These are phyloP conservation scores for Citrus australasica DNA, from an alignment of 345 rosid species.

Conservation along the genomic window DNA sequence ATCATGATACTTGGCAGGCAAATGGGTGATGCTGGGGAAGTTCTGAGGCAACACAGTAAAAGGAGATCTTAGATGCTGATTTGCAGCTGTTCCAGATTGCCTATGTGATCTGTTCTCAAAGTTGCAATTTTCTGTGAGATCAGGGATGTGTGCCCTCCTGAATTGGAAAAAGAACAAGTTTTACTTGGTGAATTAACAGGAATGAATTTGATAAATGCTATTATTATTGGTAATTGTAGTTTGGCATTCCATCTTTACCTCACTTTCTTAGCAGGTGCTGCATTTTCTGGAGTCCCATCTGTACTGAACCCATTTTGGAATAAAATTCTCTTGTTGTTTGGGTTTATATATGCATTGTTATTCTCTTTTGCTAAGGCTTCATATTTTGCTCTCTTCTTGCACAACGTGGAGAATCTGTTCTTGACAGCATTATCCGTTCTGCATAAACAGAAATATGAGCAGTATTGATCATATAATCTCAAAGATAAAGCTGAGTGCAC, in stretches of 20 bases:
- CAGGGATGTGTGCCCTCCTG: slow-evolving; percentile 72
- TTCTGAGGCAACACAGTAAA: slow-evolving; percentile 56
- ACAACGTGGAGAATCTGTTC: slow-evolving; percentile 91
- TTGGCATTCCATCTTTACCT: slow-evolving; percentile 36
- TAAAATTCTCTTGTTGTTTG: slow-evolving; percentile 69
- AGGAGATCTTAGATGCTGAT: slow-evolving; percentile 61
- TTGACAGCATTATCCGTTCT: slow-evolving; percentile 99
- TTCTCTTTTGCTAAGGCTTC: slow-evolving; percentile 91
- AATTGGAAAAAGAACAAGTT: slow-evolving; percentile 8
- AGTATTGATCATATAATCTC: not conserved
- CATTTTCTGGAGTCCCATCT: slow-evolving; percentile 39
- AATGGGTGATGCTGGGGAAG: slow-evolving; percentile 27
- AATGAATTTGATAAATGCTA: not conserved
- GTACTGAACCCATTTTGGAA: slow-evolving; percentile 35
- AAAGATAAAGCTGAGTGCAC: not conserved
- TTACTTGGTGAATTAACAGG: not conserved
- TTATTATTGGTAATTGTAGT: not conserved
- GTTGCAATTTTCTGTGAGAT: slow-evolving; percentile 37
- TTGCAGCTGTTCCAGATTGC: slow-evolving; percentile 29
- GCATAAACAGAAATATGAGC: slow-evolving; percentile 19
- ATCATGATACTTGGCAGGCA: slow-evolving; percentile 26
- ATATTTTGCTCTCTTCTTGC: slow-evolving; percentile 96
- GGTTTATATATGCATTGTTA: slow-evolving; percentile 41
- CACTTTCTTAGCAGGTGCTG: slow-evolving; percentile 47
- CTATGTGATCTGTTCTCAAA: slow-evolving; percentile 51